Evolutionary conservation across 2,329 filamentous ascomycete genomes (phyloP).

Genomic region (Ceratocystis albifundus): DNA sequence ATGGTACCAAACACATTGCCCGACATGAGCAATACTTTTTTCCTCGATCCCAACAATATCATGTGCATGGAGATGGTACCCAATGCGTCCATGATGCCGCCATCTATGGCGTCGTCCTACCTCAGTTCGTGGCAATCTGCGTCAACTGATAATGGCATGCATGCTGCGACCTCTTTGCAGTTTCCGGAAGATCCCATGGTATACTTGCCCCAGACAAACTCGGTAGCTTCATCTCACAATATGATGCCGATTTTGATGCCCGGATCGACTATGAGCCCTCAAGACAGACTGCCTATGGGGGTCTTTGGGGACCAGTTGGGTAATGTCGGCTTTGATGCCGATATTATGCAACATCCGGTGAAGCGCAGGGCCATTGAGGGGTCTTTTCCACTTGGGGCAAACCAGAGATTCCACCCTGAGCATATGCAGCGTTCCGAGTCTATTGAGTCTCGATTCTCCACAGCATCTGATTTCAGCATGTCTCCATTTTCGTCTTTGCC

Average conservation of each 20-base stretch:
- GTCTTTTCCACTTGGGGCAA: neutral
- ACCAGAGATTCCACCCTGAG: neutral
- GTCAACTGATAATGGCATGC: neutral
- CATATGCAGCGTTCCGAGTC: conserved; percentile 5
- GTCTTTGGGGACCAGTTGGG: neutral
- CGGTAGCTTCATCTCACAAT: neutral
- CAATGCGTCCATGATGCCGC: neutral
- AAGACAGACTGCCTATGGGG: neutral
- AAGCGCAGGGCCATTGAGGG: neutral
- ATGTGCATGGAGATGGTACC: neutral
- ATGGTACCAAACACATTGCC: neutral
- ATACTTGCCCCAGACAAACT: neutral
- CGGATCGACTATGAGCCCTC: neutral
- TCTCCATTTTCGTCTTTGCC: neutral
- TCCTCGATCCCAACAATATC: neutral
- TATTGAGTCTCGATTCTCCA: neutral
- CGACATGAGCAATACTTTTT: neutral
- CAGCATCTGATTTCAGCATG: neutral
- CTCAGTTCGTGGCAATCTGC: neutral
- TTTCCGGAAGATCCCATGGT: neutral
- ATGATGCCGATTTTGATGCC: neutral
- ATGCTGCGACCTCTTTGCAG: neutral
- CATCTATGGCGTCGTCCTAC: neutral
- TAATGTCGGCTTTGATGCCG: neutral
- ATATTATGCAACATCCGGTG: neutral